These are phyloP conservation scores for Avena insularis DNA, from an alignment of 176 grass and related monocot genomes.

Conservation along the genomic window DNA sequence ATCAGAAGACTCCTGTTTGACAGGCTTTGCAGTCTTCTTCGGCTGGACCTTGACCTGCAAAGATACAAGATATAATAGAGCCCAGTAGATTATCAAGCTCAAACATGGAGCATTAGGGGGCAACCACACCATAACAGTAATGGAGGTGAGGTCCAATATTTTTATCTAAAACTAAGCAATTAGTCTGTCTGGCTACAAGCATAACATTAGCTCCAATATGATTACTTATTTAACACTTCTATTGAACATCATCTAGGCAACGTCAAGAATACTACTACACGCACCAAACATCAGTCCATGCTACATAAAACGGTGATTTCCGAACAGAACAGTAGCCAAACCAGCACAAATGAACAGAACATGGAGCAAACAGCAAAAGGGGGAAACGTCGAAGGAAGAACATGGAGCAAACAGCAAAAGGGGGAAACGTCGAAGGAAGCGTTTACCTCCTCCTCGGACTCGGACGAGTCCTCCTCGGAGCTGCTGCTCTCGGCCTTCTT, in stretches of 20 bases:
- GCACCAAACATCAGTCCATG: neutral
- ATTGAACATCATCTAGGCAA: neutral
- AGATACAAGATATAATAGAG: neutral
- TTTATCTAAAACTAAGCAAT: neutral
- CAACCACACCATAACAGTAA: neutral
- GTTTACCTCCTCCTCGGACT: slow-evolving; percentile 72
- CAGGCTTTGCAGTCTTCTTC: slow-evolving; percentile 57
- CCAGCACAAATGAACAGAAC: neutral
- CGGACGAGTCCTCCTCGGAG: slow-evolving; percentile 61
- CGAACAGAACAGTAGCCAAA: neutral
- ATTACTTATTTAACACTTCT: neutral
- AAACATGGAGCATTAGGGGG: neutral
- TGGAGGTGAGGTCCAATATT: neutral
- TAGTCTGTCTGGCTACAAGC: neutral
- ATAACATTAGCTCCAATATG: neutral
- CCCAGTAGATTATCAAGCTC: too few species aligned
- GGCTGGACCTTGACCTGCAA: slow-evolving; percentile 59
- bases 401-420: neutral
- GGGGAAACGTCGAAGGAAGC: neutral
- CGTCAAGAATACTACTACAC: neutral
- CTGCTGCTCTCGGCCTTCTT: slow-evolving; percentile 61
- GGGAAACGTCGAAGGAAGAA: neutral
- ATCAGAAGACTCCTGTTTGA: slow-evolving; percentile 59
- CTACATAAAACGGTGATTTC: neutral
- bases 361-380: neutral